Conservation (phyloP, 2,329 filamentous ascomycete species). For the Aspergillus costaricaensis region DNA sequence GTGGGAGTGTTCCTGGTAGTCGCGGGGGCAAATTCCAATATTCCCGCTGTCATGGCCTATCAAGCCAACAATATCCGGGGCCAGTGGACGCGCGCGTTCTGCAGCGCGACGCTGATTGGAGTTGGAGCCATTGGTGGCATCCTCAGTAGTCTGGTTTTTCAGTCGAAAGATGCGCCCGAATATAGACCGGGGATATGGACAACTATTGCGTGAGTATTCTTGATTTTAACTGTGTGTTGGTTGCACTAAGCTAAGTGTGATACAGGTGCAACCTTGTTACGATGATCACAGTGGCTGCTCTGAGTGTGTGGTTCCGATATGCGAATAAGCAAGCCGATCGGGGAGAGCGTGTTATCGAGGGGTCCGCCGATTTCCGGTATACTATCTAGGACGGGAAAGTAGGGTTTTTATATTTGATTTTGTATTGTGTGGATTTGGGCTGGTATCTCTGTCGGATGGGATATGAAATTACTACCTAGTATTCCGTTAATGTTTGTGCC, state of each 20-base stretch:
- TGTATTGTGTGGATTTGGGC: no score
- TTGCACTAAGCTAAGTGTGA: conserved; percentile 9
- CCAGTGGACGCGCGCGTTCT: conserved; percentile 84
- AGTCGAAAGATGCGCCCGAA: conserved; percentile 40
- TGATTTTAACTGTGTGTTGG: no score
- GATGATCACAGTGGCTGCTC: conserved; percentile 28
- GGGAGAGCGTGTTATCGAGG: conserved; percentile 39
- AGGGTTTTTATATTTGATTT: no score
- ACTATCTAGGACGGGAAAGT: conserved; percentile 19
- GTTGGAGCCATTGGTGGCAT: conserved; percentile 79
- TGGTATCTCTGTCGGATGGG: no score
- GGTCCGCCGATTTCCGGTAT: conserved; percentile 41
- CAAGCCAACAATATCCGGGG: conserved; percentile 86
- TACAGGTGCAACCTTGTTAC: conserved; percentile 38
- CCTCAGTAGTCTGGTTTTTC: conserved; percentile 72
- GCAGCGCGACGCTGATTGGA: conserved; percentile 72
- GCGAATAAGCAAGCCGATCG: conserved; percentile 38
- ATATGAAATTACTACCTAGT: no score
- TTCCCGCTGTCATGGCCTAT: conserved; percentile 74
- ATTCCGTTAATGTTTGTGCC: no score
- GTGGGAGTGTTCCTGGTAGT: conserved; percentile 74
- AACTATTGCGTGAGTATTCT: conserved; percentile 31
- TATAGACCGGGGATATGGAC: conserved; percentile 39
- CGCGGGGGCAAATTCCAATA: conserved; percentile 74
- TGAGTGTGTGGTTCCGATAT: conserved; percentile 36